A percentile compares a stretch with the other conserved stretches of the same genome.
These are phyloP conservation scores for Trichosphaerium sp. DNA, from an alignment of 78 protist genomes.

Conservation along the genomic window DNA sequence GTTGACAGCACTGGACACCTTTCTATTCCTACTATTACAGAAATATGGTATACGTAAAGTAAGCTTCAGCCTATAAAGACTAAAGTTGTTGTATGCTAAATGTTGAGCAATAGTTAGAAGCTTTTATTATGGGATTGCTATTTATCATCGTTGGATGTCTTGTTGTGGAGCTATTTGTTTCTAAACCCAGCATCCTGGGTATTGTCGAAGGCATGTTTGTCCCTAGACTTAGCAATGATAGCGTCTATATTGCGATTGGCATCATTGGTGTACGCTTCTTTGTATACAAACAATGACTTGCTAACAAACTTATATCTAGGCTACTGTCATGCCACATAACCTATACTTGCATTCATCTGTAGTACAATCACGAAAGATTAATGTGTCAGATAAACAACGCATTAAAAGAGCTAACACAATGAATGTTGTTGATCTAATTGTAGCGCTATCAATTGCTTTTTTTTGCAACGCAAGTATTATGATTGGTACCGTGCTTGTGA, in stretches of 20 bases:
- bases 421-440: constrained; percentile 39
- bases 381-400: background rate
- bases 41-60: constrained; percentile 29
- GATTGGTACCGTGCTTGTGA: too few species aligned
- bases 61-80: too few species aligned
- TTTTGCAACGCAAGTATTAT: constrained; percentile 24
- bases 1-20: constrained; percentile 47
- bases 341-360: constrained; percentile 48
- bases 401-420: constrained; percentile 24
- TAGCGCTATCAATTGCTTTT: constrained; percentile 47
- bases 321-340: constrained; percentile 77
- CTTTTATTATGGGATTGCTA: background rate
- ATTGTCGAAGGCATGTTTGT: constrained; percentile 33
- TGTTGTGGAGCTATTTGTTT: constrained; percentile 10
- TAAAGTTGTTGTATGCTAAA: too few species aligned
- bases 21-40: constrained; percentile 42
- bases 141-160: constrained; percentile 8
- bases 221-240: constrained; percentile 17
- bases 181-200: constrained; percentile 10
- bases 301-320: too few species aligned
- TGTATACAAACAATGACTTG: too few species aligned
- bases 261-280: constrained; percentile 72
- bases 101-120: too few species aligned
- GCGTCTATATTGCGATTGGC: constrained; percentile 30
- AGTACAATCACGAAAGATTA: constrained; percentile 21